phyloP scores from a whole-genome alignment of 2,329 filamentous ascomycete species.

The Diaporthe australafricana region DNA sequence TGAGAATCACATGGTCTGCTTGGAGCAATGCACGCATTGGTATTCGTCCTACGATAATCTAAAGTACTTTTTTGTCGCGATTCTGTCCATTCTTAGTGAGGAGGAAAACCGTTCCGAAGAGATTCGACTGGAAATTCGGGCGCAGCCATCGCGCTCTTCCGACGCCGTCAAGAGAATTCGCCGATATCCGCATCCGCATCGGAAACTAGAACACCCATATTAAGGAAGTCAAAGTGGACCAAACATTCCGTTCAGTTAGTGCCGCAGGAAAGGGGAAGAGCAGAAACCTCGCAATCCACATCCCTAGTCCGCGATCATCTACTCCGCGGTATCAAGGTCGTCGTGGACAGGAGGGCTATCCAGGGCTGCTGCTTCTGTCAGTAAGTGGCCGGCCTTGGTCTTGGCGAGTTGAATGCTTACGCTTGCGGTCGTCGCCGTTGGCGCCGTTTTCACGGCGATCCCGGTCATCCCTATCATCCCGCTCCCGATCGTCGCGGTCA shows the following conservation, averaged over 20 bases:
- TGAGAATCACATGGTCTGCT: not conserved
- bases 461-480: constrained; percentile 76
- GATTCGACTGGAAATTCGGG: constrained; percentile 35
- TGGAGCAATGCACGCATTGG: constrained; percentile 29
- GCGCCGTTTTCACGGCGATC: constrained; percentile 81
- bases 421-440: constrained; percentile 92
- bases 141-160: constrained; percentile 28
- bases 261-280: constrained; percentile 35
- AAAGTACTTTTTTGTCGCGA: constrained; percentile 19
- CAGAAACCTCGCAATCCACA: constrained; percentile 37
- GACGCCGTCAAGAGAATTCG: constrained; percentile 33
- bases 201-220: constrained; percentile 37
- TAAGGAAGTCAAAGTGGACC: constrained; percentile 36
- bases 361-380: constrained; percentile 56
- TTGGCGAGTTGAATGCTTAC: constrained; percentile 60
- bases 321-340: constrained; percentile 95
- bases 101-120: constrained; percentile 28
- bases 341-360: constrained; percentile 90
- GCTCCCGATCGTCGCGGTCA: constrained; percentile 66
- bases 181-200: constrained; percentile 35
- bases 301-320: constrained; percentile 40
- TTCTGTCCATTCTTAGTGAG: constrained; percentile 28
- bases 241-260: constrained; percentile 38
- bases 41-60: constrained; percentile 33
- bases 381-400: constrained; percentile 48